Conservation (phyloP, 2,329 filamentous ascomycete species). For the Colletotrichum spinosum region DNA sequence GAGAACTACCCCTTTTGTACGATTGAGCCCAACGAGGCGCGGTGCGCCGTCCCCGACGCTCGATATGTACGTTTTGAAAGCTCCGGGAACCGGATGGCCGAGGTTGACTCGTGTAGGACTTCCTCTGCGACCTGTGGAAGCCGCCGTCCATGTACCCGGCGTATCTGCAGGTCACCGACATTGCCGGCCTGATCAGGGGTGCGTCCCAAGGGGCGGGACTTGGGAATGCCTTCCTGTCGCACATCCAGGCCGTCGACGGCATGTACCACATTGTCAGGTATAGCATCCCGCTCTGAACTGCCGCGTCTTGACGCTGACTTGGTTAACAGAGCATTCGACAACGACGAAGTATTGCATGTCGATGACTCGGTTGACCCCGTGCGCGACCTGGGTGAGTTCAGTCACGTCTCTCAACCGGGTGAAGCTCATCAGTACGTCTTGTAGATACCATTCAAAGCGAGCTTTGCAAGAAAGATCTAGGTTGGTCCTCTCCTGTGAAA, state of each 20-base stretch:
- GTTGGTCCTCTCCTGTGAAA: conserved; percentile 34
- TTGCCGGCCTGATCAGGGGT: conserved; percentile 58
- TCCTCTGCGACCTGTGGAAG: conserved; percentile 58
- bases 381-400: conserved; percentile 52
- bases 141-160: conserved; percentile 58
- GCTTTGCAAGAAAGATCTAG: conserved; percentile 55
- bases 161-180: conserved; percentile 58
- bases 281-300: not conserved
- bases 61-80: conserved; percentile 49
- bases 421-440: conserved; percentile 4
- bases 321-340: conserved; percentile 53
- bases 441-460: conserved; percentile 53
- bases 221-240: conserved; percentile 58
- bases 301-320: conserved; percentile 1
- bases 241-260: conserved; percentile 59
- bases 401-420: not conserved
- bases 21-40: conserved; percentile 59
- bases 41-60: conserved; percentile 56
- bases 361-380: conserved; percentile 59
- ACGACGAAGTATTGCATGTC: conserved; percentile 58
- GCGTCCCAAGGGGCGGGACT: conserved; percentile 57
- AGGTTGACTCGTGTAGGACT: conserved; percentile 48
- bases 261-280: conserved; percentile 59
- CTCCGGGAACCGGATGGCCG: not conserved
- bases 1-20: conserved; percentile 61